These are phyloP conservation scores for Colletotrichum gloeosporioides DNA, from an alignment of 2,329 filamentous ascomycete species.

Conservation along the genomic window DNA sequence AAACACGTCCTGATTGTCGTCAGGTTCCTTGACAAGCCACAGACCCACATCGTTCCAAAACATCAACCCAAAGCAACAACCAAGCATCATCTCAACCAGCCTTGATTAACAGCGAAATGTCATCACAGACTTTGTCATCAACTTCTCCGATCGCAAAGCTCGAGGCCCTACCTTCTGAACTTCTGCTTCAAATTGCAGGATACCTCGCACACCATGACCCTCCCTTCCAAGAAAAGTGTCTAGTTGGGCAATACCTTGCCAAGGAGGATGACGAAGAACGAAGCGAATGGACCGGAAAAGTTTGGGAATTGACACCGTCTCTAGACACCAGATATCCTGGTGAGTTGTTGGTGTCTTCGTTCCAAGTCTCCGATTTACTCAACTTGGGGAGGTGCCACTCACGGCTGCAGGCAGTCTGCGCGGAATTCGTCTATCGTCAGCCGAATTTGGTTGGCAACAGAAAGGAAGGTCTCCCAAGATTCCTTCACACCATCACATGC, in stretches of 20 bases:
- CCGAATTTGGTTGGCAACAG: not conserved
- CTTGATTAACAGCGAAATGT: not conserved
- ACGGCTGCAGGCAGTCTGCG: not conserved
- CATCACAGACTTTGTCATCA: not conserved
- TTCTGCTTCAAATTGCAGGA: not conserved
- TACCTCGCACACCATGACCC: not conserved
- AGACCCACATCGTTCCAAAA: not conserved
- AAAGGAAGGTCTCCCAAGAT: not conserved
- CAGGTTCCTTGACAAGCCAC: not conserved
- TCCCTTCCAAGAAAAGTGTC: not conserved
- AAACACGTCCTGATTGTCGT: not conserved
- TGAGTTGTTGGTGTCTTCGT: not conserved
- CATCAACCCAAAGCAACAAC: not conserved
- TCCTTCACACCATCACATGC: not conserved
- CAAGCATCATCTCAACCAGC: not conserved
- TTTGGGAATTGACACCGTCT: not conserved
- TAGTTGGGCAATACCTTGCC: not conserved
- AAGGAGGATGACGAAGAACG: not conserved
- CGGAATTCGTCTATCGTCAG: not conserved
- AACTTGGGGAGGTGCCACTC: not conserved
- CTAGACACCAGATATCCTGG: not conserved
- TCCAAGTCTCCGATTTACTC: not conserved
- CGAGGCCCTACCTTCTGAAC: not conserved
- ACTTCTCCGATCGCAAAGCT: not conserved
- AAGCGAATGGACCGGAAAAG: not conserved